A percentile compares a stretch with the other conserved stretches of the same genome.
phyloP scores from a whole-genome alignment of 2,329 filamentous ascomycete species.

The Alternaria solani region DNA sequence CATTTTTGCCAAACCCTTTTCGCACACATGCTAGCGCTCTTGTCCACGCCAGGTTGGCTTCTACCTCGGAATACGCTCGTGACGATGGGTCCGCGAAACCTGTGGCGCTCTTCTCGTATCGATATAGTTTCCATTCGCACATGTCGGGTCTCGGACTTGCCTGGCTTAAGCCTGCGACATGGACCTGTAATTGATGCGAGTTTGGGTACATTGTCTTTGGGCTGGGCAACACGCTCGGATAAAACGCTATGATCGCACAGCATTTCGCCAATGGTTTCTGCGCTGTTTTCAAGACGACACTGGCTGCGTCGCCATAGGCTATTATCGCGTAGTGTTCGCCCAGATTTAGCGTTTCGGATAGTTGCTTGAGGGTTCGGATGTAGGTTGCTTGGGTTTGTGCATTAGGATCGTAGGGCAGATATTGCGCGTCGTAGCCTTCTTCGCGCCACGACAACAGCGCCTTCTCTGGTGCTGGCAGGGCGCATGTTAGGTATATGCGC shows the following conservation, averaged over 20 bases:
- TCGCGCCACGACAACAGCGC: slow-evolving; percentile 52
- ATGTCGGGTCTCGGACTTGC: slow-evolving; percentile 37
- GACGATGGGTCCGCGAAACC: slow-evolving; percentile 56
- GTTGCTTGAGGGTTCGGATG: slow-evolving; percentile 41
- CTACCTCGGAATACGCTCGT: slow-evolving; percentile 51
- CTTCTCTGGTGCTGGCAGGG: slow-evolving; percentile 49
- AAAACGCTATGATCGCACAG: slow-evolving; percentile 54
- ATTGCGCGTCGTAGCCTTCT: slow-evolving; percentile 54
- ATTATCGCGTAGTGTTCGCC: slow-evolving; percentile 48
- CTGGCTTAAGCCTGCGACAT: slow-evolving; percentile 52
- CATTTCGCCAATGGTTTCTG: slow-evolving; percentile 53
- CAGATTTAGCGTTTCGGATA: slow-evolving; percentile 52
- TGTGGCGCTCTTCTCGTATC: slow-evolving; percentile 47
- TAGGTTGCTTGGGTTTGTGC: slow-evolving; percentile 38
- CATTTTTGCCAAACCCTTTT: slow-evolving; percentile 48
- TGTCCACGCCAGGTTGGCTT: slow-evolving; percentile 54
- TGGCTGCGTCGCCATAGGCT: slow-evolving; percentile 54
- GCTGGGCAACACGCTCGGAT: slow-evolving; percentile 50
- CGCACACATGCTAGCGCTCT: slow-evolving; percentile 50
- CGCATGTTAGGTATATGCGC: slow-evolving; percentile 51
- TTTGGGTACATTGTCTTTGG: slow-evolving; percentile 51
- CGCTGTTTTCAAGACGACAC: slow-evolving; percentile 50
- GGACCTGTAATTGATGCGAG: slow-evolving; percentile 50
- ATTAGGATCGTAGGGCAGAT: slow-evolving; percentile 45
- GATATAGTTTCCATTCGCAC: slow-evolving; percentile 52